Evolutionary conservation across 176 grass and related monocot species (phyloP), one percentile per base, ranked within the genome.

Genomic region (Rhynchospora pubera): DNA sequence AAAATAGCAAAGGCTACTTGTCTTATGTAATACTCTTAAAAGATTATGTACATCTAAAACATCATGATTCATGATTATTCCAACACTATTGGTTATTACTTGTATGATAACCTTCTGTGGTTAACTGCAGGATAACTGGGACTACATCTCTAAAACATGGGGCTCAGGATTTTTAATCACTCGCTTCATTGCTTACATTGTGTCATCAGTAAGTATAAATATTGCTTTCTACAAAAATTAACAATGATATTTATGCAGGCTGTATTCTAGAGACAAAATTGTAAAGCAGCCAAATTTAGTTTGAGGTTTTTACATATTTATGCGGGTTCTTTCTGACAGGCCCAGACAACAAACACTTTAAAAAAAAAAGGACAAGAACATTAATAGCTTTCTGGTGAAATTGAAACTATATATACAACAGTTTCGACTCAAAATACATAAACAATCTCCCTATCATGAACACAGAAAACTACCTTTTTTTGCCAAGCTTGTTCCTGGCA

Each of bases 101-200:
- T 47, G 3, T 71, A 47, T 69, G 34, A 69, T 45, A 65, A 44
- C 15, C 62, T 81, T 30, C 16, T 21, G 59, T 76, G 70, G 9
- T 60, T 85, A 61, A 69, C 24, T 91, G 47, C 89, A 98, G 95
- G 92, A 93, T 44, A 92, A 98, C 83, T 98, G 95, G 92, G 90
- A 90, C 53, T 80, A 98, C 85, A 93, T 98, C 78, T 63, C 85
- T 69, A 80, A 83, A 60, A 89, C 92, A 48, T 93, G 88, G 68
- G 79, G 87, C 87, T 92, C 94, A 80, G 95, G 95, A 58, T 86
- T 89, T 86, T 67, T 98, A 16, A 68, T 94, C 24, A 98, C 88
- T 34, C 78, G 81, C 34, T 94, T 98, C 10, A 76, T 98, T 43
- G 58, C 79, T 69, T 58, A 57, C 46, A 87, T 85, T 0, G 89